Conservation (phyloP, 1,284 basidiomycete genomes). For the Cryptococcus deneoformans region DNA sequence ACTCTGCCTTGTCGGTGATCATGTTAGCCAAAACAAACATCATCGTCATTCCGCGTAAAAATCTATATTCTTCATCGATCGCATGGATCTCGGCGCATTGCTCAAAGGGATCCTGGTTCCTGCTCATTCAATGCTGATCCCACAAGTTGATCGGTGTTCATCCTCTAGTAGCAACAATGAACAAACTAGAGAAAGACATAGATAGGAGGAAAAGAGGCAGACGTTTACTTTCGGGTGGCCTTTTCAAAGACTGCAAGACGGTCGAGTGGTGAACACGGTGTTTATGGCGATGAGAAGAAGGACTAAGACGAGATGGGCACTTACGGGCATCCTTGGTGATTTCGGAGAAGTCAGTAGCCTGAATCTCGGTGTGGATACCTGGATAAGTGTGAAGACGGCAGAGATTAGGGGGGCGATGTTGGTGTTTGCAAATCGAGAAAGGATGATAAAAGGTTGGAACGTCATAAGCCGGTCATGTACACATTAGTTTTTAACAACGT, state of each 20-base stretch:
- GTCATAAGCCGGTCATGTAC: too few species aligned
- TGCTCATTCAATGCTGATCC: too few species aligned
- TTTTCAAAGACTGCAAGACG: slow-evolving; percentile 34
- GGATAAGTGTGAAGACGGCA: background rate
- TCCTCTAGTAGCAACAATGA: background rate
- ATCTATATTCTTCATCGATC: too few species aligned
- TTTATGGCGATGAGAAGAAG: background rate
- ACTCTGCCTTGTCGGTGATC: too few species aligned
- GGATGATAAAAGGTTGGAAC: background rate
- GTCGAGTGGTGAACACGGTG: background rate
- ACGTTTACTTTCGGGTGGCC: slow-evolving; percentile 34
- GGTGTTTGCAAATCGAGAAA: background rate
- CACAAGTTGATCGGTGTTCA: background rate
- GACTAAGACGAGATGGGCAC: slow-evolving; percentile 41
- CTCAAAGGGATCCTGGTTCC: too few species aligned
- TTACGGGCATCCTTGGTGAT: slow-evolving; percentile 71
- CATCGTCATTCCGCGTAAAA: too few species aligned
- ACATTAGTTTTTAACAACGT: slow-evolving; percentile 1
- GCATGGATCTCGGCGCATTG: too few species aligned
- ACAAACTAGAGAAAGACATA: background rate
- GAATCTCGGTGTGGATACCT: slow-evolving; percentile 61
- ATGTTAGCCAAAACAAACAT: too few species aligned
- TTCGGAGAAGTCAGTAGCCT: slow-evolving; percentile 80
- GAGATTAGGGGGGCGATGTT: too few species aligned
- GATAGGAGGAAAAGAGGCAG: background rate